Base-by-base conservation (phyloP, 1,139 yeast species). In the Insectozyma bohioensis region DNA sequence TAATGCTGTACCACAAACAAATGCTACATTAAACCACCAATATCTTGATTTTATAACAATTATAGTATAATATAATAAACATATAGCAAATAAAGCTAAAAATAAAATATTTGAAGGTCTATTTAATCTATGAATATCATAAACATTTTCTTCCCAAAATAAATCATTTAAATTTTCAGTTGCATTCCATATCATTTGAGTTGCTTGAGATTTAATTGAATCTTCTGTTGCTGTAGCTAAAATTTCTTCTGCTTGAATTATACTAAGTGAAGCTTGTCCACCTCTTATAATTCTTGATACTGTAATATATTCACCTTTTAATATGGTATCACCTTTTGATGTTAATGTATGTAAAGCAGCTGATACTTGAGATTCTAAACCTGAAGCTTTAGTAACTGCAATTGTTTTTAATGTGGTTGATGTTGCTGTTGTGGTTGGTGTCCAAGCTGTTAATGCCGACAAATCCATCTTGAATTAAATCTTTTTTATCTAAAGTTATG, bases 11-110 rank as follows among this genome's bases (percentile, higher is more conserved):
- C 90, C 90, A 42, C 77, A 63, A 35, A 72, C 57, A 60, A 83
- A 81, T 2, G 85, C 67, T 4, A 68, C 56, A 28, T 80, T 74
- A 53, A 78, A 80, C 95, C 95, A 87, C 73, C 81, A 81, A 51
- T 84, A 87, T 33, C 72, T 66, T 38, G 71, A 79, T 43, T 50
- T 54, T 31, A 37, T 35, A 11, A 50, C 9, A 65, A 64, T 58
- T 9, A 40, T 45, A 3, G 42, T 11, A 22, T 46, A 41, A 46
- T 46, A 61, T 5, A 49, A 21, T 34, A 52, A 45, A 10, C 49
- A 29, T 18, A 53, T 17, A 1, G 46, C 46, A 34, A 56, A 60
- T 4, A 58, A 30, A 6, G 46, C 43, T 28, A 53, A 34, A 36
- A 43, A 60, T 7, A 28, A 21, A 16, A 52, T 41, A 40, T 60